Evolutionary conservation across 2,329 filamentous ascomycete species (phyloP).

Genomic region (Cytospora schulzeri): DNA sequence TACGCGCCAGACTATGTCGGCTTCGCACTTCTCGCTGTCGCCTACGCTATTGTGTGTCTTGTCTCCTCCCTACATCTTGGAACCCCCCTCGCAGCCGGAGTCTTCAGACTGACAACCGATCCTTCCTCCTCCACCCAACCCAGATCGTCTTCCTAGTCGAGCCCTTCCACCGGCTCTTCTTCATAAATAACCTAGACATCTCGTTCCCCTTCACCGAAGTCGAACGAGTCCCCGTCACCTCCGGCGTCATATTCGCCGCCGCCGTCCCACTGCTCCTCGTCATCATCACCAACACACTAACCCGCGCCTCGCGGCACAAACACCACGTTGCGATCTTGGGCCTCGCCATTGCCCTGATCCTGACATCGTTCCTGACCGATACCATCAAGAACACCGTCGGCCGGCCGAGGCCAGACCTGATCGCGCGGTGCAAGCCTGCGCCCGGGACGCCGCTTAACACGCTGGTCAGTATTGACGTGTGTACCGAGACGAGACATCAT

Average conservation of each 20-base stretch:
- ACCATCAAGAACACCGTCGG: constrained; percentile 88
- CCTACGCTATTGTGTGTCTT: constrained; percentile 62
- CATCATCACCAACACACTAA: constrained; percentile 63
- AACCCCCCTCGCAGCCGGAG: constrained; percentile 28
- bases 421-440: constrained; percentile 77
- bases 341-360: constrained; percentile 73
- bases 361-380: constrained; percentile 84
- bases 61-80: constrained; percentile 30
- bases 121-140: not conserved
- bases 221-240: constrained; percentile 79
- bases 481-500: constrained; percentile 70
- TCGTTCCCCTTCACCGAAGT: constrained; percentile 82
- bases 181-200: constrained; percentile 79
- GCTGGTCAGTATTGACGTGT: constrained; percentile 68
- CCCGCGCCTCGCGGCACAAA: constrained; percentile 71
- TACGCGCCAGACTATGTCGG: constrained; percentile 90
- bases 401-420: constrained; percentile 64
- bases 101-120: not conserved
- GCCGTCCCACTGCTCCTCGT: constrained; percentile 70
- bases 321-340: constrained; percentile 84
- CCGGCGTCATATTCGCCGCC: constrained; percentile 79
- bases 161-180: constrained; percentile 95
- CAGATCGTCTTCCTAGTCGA: constrained; percentile 70
- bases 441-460: constrained; percentile 48
- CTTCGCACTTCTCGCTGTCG: constrained; percentile 67